Percentiles rank a stretch among this genome's conserved stretches.
phyloP scores from a whole-genome alignment of 768 basidiomycete species.

The Naganishia vishniacii region DNA sequence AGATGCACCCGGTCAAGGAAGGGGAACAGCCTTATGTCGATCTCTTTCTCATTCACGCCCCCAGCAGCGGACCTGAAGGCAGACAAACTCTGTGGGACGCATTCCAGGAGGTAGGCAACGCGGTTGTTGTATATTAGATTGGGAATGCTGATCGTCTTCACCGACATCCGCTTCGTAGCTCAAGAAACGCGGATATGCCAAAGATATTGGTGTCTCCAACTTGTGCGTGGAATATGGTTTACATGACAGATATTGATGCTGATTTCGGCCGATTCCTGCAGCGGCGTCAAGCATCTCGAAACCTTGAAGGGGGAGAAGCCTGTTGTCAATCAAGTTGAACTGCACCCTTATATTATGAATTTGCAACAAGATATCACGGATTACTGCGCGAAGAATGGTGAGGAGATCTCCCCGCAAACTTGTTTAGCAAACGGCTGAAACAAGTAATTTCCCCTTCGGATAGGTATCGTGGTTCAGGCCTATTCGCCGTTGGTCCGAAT shows the following conservation, averaged over 20 bases:
- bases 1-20: constrained; percentile 35
- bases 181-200: constrained; percentile 38
- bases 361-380: constrained; percentile 67
- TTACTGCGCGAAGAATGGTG: constrained; percentile 59
- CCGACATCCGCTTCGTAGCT: constrained; percentile 16
- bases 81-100: constrained; percentile 41
- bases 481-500: constrained; percentile 44
- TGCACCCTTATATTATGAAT: constrained; percentile 63
- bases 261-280: constrained; percentile 8
- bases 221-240: constrained; percentile 34
- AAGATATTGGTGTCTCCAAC: constrained; percentile 45
- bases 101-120: constrained; percentile 30
- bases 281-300: constrained; percentile 41
- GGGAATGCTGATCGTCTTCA: neutral
- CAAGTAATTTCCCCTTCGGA: neutral
- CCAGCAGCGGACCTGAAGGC: constrained; percentile 45
- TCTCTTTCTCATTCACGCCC: constrained; percentile 49
- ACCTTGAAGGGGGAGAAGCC: constrained; percentile 42
- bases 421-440: neutral
- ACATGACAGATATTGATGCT: neutral
- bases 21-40: constrained; percentile 40
- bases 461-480: constrained; percentile 36
- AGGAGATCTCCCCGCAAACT: neutral
- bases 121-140: neutral
- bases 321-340: constrained; percentile 42